These are phyloP conservation scores for Cladosporium sp. DNA, from an alignment of 2,329 filamentous ascomycete species.

Conservation along the genomic window DNA sequence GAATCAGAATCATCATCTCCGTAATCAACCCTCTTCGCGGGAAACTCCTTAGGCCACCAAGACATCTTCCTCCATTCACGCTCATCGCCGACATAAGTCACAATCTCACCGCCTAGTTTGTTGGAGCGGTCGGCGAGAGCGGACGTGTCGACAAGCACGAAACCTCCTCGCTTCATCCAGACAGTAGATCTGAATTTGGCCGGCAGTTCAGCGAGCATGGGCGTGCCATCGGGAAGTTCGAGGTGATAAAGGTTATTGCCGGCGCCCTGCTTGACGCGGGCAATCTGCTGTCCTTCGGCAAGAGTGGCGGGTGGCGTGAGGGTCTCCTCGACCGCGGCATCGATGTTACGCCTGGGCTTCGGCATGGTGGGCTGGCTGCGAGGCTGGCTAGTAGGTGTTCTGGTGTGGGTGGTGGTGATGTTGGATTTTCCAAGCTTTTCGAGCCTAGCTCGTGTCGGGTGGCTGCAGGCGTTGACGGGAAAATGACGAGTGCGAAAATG, in stretches of 20 bases:
- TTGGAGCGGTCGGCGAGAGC: slow-evolving; percentile 63
- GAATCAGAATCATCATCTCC: slow-evolving; percentile 61
- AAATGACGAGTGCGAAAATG: slow-evolving; percentile 7
- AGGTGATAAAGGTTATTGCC: slow-evolving; percentile 88
- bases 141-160: slow-evolving; percentile 72
- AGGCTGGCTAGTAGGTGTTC: not conserved
- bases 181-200: slow-evolving; percentile 84
- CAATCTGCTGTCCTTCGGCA: slow-evolving; percentile 56
- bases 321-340: slow-evolving; percentile 72
- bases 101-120: slow-evolving; percentile 80
- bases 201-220: slow-evolving; percentile 73
- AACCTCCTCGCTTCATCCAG: slow-evolving; percentile 87
- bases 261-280: slow-evolving; percentile 72
- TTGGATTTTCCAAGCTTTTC: not conserved
- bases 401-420: not conserved
- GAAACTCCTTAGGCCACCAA: slow-evolving; percentile 61
- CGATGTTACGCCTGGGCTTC: slow-evolving; percentile 69
- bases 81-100: slow-evolving; percentile 89
- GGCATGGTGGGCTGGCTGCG: slow-evolving; percentile 48
- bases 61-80: slow-evolving; percentile 82
- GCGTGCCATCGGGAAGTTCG: slow-evolving; percentile 61
- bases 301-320: slow-evolving; percentile 54
- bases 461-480: slow-evolving; percentile 12
- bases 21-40: slow-evolving; percentile 41
- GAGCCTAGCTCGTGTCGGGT: slow-evolving; percentile 6